phyloP scores from a whole-genome alignment of 306 rosid genomes.

The Bauhinia variegata region DNA sequence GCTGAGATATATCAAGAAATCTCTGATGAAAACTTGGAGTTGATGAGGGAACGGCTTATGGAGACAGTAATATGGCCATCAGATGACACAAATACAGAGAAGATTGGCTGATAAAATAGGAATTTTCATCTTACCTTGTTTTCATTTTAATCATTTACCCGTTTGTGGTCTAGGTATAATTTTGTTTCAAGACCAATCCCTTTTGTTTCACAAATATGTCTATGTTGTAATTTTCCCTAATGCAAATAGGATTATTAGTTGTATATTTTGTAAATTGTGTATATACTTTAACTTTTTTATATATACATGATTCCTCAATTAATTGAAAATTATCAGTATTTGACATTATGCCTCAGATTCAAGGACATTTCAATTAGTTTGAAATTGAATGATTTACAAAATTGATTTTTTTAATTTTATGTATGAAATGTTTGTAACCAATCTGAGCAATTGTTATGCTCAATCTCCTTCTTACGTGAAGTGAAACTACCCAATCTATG shows the following conservation, averaged over 20 bases:
- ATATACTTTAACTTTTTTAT: conserved; percentile 31
- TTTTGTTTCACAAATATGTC: conserved; percentile 30
- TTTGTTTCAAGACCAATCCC: conserved; percentile 31
- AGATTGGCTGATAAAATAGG: conserved; percentile 56
- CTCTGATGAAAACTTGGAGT: conserved; percentile 79
- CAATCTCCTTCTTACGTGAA: too few relatives aligned
- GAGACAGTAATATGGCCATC: conserved; percentile 99
- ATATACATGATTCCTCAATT: conserved; percentile 29
- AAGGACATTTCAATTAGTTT: too few relatives aligned
- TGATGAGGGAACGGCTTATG: conserved; percentile 91
- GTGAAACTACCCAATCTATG: too few relatives aligned
- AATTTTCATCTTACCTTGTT: conserved; percentile 17
- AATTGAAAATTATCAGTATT: too few relatives aligned
- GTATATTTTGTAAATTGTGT: conserved; percentile 44
- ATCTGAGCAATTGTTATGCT: too few relatives aligned
- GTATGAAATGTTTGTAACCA: too few relatives aligned
- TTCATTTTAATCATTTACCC: conserved; percentile 23
- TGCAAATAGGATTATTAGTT: conserved; percentile 25
- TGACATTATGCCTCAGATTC: too few relatives aligned
- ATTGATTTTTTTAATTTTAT: too few relatives aligned
- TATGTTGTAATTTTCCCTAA: conserved; percentile 34
- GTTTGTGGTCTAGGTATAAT: conserved; percentile 45
- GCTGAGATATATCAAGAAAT: conserved; percentile 86
- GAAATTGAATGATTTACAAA: conserved; percentile 3
- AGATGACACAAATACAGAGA: conserved; percentile 91